These are phyloP conservation scores for Amaranthus hypochondriacus DNA, from an alignment of 148 eudicot species.

Conservation along the genomic window DNA sequence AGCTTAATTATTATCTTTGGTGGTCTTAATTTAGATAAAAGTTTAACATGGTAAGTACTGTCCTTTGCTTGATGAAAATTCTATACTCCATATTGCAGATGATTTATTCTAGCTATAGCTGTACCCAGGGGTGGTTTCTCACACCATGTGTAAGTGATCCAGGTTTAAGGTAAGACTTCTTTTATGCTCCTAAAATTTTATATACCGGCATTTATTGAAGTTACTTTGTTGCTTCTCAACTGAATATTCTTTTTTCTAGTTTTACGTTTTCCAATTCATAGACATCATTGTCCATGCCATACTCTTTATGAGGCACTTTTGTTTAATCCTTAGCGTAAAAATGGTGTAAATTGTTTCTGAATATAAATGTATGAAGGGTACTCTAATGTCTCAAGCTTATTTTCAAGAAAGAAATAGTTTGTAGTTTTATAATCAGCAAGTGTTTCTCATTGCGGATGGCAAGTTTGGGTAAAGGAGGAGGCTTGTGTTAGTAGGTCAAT, in stretches of 20 bases:
- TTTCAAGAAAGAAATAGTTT: no score
- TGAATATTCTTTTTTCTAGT: background rate
- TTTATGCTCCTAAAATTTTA: background rate
- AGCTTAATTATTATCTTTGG: no score
- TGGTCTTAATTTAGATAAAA: no score
- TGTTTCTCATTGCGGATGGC: no score
- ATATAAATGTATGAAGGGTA: no score
- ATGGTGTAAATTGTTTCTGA: no score
- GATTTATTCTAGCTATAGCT: constrained; percentile 85
- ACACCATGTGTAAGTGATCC: constrained; percentile 82
- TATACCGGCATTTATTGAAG: background rate
- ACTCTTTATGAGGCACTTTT: background rate
- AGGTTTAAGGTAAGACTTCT: constrained; percentile 56
- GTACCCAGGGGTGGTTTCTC: constrained; percentile 91
- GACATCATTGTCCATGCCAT: background rate
- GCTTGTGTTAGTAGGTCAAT: no score
- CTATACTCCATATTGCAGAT: constrained; percentile 35
- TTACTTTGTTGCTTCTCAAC: background rate
- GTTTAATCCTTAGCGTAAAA: no score
- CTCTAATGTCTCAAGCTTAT: no score
- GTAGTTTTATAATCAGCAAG: no score
- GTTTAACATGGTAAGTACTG: background rate
- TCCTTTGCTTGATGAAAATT: constrained; percentile 7
- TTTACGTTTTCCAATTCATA: background rate
- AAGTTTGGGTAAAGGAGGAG: no score